Evolutionary conservation across 2,329 filamentous ascomycete species (phyloP).

Genomic region (Xylaria sp.): DNA sequence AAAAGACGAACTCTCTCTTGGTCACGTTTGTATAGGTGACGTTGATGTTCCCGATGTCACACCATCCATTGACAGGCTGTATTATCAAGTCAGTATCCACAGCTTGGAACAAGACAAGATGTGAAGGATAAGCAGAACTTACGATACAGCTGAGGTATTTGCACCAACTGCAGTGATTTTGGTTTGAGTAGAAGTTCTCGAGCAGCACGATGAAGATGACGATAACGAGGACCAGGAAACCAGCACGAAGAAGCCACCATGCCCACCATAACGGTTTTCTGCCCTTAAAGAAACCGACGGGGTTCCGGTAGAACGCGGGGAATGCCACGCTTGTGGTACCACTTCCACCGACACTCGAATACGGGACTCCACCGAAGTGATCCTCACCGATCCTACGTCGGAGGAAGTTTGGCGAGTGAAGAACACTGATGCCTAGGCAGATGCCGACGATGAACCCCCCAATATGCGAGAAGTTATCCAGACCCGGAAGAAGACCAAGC

Average conservation of each 20-base stretch:
- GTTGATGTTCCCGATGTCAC: constrained; percentile 47
- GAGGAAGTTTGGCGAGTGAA: constrained; percentile 87
- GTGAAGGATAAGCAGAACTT: constrained; percentile 57
- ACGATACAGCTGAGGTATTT: constrained; percentile 94
- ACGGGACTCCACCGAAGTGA: constrained; percentile 64
- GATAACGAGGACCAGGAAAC: constrained; percentile 80
- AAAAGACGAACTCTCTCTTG: constrained; percentile 39
- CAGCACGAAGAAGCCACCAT: constrained; percentile 91
- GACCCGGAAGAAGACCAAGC: constrained; percentile 86
- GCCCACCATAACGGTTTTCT: constrained; percentile 95
- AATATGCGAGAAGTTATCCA: constrained; percentile 98
- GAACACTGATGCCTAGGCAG: constrained; percentile 83
- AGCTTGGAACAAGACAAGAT: not conserved
- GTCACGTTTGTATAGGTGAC: constrained; percentile 37
- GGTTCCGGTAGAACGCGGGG: constrained; percentile 68
- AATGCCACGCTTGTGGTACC: constrained; percentile 58
- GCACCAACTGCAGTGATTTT: constrained; percentile 86
- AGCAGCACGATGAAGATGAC: constrained; percentile 87
- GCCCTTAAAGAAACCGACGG: constrained; percentile 87
- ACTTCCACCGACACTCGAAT: constrained; percentile 71
- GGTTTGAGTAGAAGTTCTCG: constrained; percentile 89
- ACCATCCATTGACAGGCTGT: constrained; percentile 51
- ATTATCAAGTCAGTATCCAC: constrained; percentile 21
- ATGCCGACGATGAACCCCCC: constrained; percentile 95
- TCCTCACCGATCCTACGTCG: constrained; percentile 78